phyloP scores from a whole-genome alignment of 805 yeast genomes.

The Wickerhamiella australiensis region DNA sequence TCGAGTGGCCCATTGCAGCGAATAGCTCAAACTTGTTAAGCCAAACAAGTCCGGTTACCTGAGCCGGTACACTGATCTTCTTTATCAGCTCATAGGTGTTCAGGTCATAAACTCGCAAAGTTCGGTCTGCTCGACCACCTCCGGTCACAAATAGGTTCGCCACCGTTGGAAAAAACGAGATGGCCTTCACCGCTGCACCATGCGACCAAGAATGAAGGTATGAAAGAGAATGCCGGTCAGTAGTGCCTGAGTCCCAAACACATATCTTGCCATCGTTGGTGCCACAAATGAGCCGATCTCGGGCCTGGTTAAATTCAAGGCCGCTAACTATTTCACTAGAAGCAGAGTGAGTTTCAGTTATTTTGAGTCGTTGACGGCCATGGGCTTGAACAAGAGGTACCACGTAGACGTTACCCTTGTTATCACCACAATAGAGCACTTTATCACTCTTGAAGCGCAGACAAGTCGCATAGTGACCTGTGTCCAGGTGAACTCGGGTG shows the following conservation, averaged over 20 bases:
- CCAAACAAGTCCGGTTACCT: slow-evolving; percentile 9
- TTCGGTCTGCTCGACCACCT: slow-evolving; percentile 10
- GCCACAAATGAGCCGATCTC: neutral
- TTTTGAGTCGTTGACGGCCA: neutral
- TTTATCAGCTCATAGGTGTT: neutral
- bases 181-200: slow-evolving; percentile 9
- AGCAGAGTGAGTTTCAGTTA: neutral
- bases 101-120: neutral
- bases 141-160: slow-evolving; percentile 4
- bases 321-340: slow-evolving; percentile 6
- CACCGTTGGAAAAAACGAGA: neutral
- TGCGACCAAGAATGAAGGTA: neutral
- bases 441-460: neutral
- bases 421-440: neutral
- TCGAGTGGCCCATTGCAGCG: slow-evolving; percentile 6
- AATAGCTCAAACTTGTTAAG: slow-evolving; percentile 3
- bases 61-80: slow-evolving; percentile 1
- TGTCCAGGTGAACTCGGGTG: neutral
- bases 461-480: neutral
- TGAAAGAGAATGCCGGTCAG: neutral
- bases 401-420: neutral
- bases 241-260: neutral
- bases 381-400: neutral
- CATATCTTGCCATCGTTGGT: slow-evolving; percentile 5
- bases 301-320: neutral